Base-by-base conservation (phyloP, 1,139 yeast genomes). In the Suhomyces ambrosiae region DNA sequence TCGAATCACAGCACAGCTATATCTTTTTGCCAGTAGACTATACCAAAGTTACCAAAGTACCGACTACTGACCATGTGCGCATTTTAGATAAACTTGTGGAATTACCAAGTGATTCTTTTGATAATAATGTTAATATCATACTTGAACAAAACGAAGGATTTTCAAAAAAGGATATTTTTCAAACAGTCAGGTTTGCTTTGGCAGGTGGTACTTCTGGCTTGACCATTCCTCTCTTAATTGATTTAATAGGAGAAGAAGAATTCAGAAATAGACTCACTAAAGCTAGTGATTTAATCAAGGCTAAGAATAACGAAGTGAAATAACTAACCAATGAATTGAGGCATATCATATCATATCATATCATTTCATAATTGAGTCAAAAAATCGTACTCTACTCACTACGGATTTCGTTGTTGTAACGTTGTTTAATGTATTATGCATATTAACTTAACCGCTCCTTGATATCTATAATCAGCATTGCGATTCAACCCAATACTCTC, bases 171-270 rank as follows among this genome's bases (percentile, higher is more conserved):
- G 65, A 69, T 11, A 61, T 86, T 0, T 86, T 79, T 52, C 81
- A 78, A 49, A 60, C 81, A 0, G 56, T 87, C 8, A 69, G 97
- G 40, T 80, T 69, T 48, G 92, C 92, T 0, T 56, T 88, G n/a
- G 72, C 89, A 7, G 95, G 89, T 0, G 78, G 82, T 3, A 65
- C 67, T 4, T 72, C 95, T 0, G 96, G 97, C 0, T 66, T 83
- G 15, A 78, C 82, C 10, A 65, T 89, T 5, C 86, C 89, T 0
- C 63, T 71, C 5, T 63, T 86, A 29, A 56, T 83, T 15, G 73
- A 72, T 0, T 53, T 85, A 4, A 51, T 88, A 10, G 92, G 94
- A 0, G 40, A 53, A 1, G 60, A 67, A 8, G 79, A 73, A 44
- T 57, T 68, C 5, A 47, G 50, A 9, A 32, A 40, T 5, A 68